Evolutionary conservation across 495 filamentous ascomycete genomes (phyloP), one percentile per base, ranked within the genome.

Genomic region (Hypoxylon lenormandii): DNA sequence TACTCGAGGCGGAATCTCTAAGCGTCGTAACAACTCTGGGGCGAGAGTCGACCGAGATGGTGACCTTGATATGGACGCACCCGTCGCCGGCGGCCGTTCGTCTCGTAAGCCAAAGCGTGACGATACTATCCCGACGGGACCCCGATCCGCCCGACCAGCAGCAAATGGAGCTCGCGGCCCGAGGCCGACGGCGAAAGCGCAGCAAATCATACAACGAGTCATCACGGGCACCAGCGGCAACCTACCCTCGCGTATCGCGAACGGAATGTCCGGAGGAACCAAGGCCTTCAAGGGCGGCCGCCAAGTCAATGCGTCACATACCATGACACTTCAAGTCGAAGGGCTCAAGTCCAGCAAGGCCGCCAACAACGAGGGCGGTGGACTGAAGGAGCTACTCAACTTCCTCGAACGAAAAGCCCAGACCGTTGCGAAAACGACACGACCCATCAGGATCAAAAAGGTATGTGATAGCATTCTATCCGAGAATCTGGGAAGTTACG

Each of bases 351-450:
- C 88, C 15, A 96, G 91, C 83, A 95, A 92, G 71, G 91, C 87
- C 2, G 83, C 87, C 5, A 78, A 75, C 16, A 90, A 91, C 70
- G 75, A 81, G 19, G 92, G 92, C 57, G 91, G 90, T 13, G 92
- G 91, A 49, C 78, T 91, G 28, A 85, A 87, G 66, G 85, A 85
- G 53, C 83, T 96, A 30, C 77, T 94, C 47, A 81, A 80, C 50
- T 98, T 94, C 79, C 83, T 97, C 59, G 93, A 97, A 81, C 86
- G 90, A 74, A 95, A 94, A 79, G 84, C 88, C 60, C 83, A 82
- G 70, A 77, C 81, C 83, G 62, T 79, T 77, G 76, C 84, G 79
- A 82, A 81, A 77, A 77, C 80, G 78, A 79, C 76, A 80, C 77
- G 74, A 64, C 80, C 79, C 65, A 81, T 92, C 63, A 91, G 82